Evolutionary conservation across 495 filamentous ascomycete species (phyloP), one percentile per base, ranked within the genome.

Genomic region (Friedmanniomyces endolithicus): DNA sequence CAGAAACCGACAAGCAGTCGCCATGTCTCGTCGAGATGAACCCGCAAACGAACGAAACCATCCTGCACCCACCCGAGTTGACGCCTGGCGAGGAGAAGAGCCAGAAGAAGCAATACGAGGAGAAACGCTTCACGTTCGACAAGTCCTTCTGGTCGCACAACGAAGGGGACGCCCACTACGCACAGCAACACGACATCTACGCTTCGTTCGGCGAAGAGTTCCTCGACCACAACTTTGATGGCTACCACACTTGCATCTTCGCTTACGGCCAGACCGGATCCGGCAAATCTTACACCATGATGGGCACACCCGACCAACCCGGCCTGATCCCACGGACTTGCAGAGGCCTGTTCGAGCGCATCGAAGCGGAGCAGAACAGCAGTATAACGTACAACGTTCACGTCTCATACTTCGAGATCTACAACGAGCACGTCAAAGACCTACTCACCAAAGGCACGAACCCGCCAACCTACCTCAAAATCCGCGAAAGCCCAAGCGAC

Each of bases 201-300:
- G 86, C 94, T 65, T 82, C 82, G 31, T 76, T 99, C 6, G 92
- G 94, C 33, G 92, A 97, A 65, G 94, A 97, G 59, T 97, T 97
- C 56, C 75, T 99, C 50, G 94, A 99, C 67, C 94, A 97, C 73
- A 99, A 99, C 70, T 99, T 99, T 59, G 90, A 96, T 64, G 92
- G 92, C 55, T 99, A 97, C 70, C 89, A 99, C 69, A 99, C 92
- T 0, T 99, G 92, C 66, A 97, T 99, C 58, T 97, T 99, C 64
- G 94, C 92, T 43, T 99, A 99, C 63, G 90, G 92, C 16, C 92
- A 99, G 74, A 99, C 92, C 0, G 92, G 92, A 19, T 94, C 90
- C 1, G 92, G 92, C 20, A 99, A 99, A 72, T 90, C 84, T 68
- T 99, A 97, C 70, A 95, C 92, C 17, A 97, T 99, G 94, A 99